Base-by-base conservation (phyloP, 2,329 filamentous ascomycete species). In the Monosporascus sp. region DNA sequence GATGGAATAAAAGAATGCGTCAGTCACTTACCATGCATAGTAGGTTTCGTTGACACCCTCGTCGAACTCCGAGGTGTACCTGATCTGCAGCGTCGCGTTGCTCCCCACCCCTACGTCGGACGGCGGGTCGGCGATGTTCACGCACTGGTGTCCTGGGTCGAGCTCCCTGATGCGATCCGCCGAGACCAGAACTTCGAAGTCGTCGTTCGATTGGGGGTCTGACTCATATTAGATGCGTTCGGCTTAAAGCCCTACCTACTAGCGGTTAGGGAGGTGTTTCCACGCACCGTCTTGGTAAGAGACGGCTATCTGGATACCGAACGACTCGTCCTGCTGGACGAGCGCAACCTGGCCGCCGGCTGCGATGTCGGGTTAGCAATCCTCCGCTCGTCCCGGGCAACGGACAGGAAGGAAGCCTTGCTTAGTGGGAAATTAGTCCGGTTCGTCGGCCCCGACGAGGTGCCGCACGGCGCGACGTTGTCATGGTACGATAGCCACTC, bases 391-490 rank as follows among this genome's bases (percentile, higher is more conserved):
- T 46, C 43, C 22, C 11, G 43, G 5, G 31, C 11, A 18, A 24
- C 1, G 7, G 31, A 3, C 17, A 5, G 37, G 18, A 27, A 35
- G 15, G 38, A 53, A 31, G 49, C 65, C 72, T 55, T 63, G 81
- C 78, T 67, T 22, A 86, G 60, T 24, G 82, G 83, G 56, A 84
- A 85, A 4, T 74, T 63, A 0, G 80, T 84, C 51, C 82, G 70
- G 56, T 80, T 80, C 0, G 66, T 67, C 3, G 74, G 69, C 1
- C 71, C 69, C 17, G 72, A 70, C 11, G 70, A 67, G 11, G 79
- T 82, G 50, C 82, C 82, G 60, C 83, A 86, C 0, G 82, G 82
- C 7, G 75, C 72, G 5, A 65, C 78, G 60, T 84, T 84, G 61
- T 85, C 82, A 38, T 74, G 67, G 14, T 72, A 71, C 31, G 75